These are phyloP conservation scores for Trypanosoma congolense DNA, from an alignment of 208 protist species.

Conservation along the genomic window DNA sequence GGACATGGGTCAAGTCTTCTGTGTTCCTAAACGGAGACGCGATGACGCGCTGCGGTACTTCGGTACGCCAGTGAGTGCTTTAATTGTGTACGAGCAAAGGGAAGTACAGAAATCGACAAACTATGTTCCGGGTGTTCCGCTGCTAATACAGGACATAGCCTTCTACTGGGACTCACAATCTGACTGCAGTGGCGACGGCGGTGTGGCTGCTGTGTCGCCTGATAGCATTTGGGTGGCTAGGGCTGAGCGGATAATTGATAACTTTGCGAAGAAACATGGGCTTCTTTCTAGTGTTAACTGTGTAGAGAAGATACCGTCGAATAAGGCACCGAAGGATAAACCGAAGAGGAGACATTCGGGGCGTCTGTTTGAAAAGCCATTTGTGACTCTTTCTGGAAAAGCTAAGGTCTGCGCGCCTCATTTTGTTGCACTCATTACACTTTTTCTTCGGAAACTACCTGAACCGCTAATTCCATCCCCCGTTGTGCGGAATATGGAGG, in stretches of 20 bases:
- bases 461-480: constrained; percentile 35
- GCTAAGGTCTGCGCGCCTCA: constrained; percentile 6
- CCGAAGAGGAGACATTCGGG: neutral
- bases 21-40: constrained; percentile 5
- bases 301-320: neutral
- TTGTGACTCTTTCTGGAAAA: constrained; percentile 8
- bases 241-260: constrained; percentile 18
- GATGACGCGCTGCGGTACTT: constrained; percentile 22
- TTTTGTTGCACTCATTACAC: constrained; percentile 23
- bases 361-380: constrained; percentile 20
- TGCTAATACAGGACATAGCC: constrained; percentile 48
- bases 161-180: constrained; percentile 28
- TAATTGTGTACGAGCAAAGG: constrained; percentile 43
- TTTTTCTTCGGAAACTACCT: constrained; percentile 33
- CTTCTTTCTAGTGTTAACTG: constrained; percentile 4
- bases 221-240: constrained; percentile 15
- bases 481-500: constrained; percentile 41
- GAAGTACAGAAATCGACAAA: constrained; percentile 20
- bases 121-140: constrained; percentile 37
- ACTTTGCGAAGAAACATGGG: constrained; percentile 16
- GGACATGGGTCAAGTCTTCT: constrained; percentile 3
- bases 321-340: neutral
- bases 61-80: constrained; percentile 27
- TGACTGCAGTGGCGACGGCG: neutral
- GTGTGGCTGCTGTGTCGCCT: constrained; percentile 6